Base-by-base conservation (phyloP, 1,284 basidiomycete species). In the Testicularia cyperi region DNA sequence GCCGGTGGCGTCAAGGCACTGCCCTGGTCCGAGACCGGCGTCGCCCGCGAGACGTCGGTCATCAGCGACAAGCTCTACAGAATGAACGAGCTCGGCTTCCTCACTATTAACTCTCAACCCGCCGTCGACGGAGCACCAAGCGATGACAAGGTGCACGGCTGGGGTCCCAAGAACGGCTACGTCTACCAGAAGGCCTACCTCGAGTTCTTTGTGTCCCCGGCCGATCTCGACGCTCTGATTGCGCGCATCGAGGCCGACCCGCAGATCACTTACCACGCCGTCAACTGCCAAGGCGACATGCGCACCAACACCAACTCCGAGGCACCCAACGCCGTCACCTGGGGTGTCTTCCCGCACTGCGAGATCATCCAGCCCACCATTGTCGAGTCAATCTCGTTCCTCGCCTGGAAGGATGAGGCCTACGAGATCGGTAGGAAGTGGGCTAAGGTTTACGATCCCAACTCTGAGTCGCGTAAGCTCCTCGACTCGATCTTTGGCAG, bases 331-430 rank as follows among this genome's bases (percentile, higher is more conserved):
- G 95, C 95, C 6, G 95, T 99, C 34, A 99, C 95, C 0, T 99
- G 94, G 95, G 95, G 94, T 64, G 91, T 95, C 6, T 99, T 97
- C 83, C 94, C 95, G 7, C 72, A 74, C 51, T 15, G 90, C 78
- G 95, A 98, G 81, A 91, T 98, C 70, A 82, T 96, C 37, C 95
- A 98, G 77, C 92, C 94, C 21, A 99, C 95, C 16, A 94, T 98
- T 62, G 95, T 99, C 24, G 95, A 99, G 65, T 63, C 63, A 16
- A 75, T 75, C 52, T 73, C 70, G 26, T 75, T 75, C 67, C 46
- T 75, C 26, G 73, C 73, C 13, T 75, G 73, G 74, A 74, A 75
- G 66, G 74, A 75, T 29, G 74, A 75, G 58, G 74, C 74, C 12
- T 75, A 71, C 52, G 70, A 75, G 49, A 68, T 75, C 15, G 74